Evolutionary conservation across 495 filamentous ascomycete species (phyloP), one percentile per base, ranked within the genome.

Genomic region (Daldinia decipiens): DNA sequence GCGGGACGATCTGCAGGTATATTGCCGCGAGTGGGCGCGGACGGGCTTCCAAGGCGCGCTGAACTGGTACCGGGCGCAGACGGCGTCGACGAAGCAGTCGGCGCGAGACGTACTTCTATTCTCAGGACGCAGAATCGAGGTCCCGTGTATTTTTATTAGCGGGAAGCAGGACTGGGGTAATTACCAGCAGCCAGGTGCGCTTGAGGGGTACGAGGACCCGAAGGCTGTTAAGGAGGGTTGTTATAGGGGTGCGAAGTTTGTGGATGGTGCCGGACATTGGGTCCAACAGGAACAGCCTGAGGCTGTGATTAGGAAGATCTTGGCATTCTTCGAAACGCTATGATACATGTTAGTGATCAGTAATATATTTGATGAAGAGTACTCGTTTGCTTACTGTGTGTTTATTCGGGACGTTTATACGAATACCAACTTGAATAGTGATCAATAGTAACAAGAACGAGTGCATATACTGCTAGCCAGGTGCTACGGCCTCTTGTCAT

Each of bases 11-110:
- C 79, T 92, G 4, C 78, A 74, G 9, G 81, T 91, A 5, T 92
- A 91, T 76, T 84, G 82, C 32, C 70, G 77, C 9, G 88, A 91
- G 59, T 91, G 87, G 79, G 65, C 47, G 6, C 83, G 90, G n/a
- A 91, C 84, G n/a, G 87, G 87, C 0, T 92, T 91, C 76, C 89
- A 91, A 77, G 89, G 90, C 2, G 89, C 83, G 0, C 73, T 92
- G 75, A 92, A 91, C 68, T 91, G 89, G 89, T 92, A 91, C 71
- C 83, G 88, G 3, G 85, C 85, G 17, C 80, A 81, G 57, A 91
- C 85, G 6, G 84, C 83, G 59, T 68, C 70, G 21, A 73, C 71
- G 31, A 78, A 84, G 17, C 81, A 79, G 15, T 77, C 81, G 40
- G 74, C 65, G 56, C 77, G 79, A 52, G 90, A 92, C 65, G 71